Evolutionary conservation across 768 basidiomycete species (phyloP).

Genomic region (Rhizopogon vinicolor): DNA sequence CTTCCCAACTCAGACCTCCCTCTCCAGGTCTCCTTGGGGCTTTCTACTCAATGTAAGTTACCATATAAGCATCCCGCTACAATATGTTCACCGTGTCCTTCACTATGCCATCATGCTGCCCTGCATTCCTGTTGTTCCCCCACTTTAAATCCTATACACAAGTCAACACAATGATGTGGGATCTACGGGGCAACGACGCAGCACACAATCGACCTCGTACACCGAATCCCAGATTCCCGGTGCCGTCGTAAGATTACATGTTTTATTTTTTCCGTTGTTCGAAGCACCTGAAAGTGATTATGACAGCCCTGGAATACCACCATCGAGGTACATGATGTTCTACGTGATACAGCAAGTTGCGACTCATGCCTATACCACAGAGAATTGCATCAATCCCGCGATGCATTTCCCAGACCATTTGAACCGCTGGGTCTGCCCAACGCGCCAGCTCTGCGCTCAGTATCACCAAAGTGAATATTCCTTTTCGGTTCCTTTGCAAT

Average conservation of each 20-base stretch:
- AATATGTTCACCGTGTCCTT: constrained; percentile 4
- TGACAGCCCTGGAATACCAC: constrained; percentile 8
- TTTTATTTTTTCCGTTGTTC: neutral
- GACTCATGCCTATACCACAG: neutral
- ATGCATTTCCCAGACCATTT: constrained; percentile 14
- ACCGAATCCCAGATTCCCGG: constrained; percentile 11
- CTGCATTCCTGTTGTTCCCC: constrained; percentile 24
- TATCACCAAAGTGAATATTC: constrained; percentile 16
- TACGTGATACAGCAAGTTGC: neutral
- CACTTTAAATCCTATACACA: constrained; percentile 30
- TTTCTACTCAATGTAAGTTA: constrained; percentile 15
- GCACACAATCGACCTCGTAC: constrained; percentile 9
- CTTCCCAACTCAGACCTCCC: constrained; percentile 13
- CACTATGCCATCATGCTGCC: constrained; percentile 27
- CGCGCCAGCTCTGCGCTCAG: constrained; percentile 11
- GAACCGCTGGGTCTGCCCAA: constrained; percentile 14
- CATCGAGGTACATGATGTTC: constrained; percentile 10
- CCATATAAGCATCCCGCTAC: constrained; percentile 20
- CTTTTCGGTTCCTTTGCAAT: neutral
- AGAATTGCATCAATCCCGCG: constrained; percentile 12
- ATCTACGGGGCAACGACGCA: constrained; percentile 13
- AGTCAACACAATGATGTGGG: constrained; percentile 27
- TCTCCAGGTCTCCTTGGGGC: constrained; percentile 21
- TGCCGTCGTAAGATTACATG: constrained; percentile 11
- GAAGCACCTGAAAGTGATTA: neutral